These are phyloP conservation scores for Parastagonospora nodorum DNA, from an alignment of 2,329 filamentous ascomycete species.

Conservation along the genomic window DNA sequence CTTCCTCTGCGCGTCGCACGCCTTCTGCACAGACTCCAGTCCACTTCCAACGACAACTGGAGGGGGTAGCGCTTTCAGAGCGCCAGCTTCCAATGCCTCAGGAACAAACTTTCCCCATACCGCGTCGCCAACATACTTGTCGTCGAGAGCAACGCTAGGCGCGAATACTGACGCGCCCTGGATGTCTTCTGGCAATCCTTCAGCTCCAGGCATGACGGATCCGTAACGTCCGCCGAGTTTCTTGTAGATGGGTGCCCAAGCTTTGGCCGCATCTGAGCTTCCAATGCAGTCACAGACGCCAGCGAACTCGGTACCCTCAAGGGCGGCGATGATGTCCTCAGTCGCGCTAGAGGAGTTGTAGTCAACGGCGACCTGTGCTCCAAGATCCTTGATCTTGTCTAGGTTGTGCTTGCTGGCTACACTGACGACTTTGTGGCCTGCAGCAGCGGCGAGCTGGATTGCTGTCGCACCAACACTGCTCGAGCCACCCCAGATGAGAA, in stretches of 20 bases:
- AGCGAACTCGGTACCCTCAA: constrained; percentile 49
- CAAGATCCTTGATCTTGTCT: constrained; percentile 33
- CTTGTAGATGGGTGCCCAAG: constrained; percentile 35
- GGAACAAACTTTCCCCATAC: constrained; percentile 43
- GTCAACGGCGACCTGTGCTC: constrained; percentile 38
- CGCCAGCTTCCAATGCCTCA: constrained; percentile 36
- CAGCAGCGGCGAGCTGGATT: constrained; percentile 50
- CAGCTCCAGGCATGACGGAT: constrained; percentile 23
- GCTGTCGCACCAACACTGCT: constrained; percentile 49
- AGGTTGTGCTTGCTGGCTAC: constrained; percentile 45
- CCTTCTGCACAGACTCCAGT: constrained; percentile 34
- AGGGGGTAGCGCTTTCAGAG: constrained; percentile 37
- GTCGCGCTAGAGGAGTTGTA: constrained; percentile 38
- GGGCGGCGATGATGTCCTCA: constrained; percentile 47
- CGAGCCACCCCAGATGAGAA: constrained; percentile 60
- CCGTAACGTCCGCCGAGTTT: constrained; percentile 38
- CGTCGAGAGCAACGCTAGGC: constrained; percentile 20
- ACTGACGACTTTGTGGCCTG: constrained; percentile 49
- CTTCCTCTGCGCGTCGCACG: constrained; percentile 31
- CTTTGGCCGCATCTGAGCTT: constrained; percentile 22
- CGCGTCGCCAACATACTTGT: constrained; percentile 37
- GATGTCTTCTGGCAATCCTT: constrained; percentile 33
- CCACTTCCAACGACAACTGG: constrained; percentile 37
- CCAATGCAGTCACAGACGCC: constrained; percentile 51
- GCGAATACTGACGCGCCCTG: constrained; percentile 30